A percentile compares a stretch with the other conserved stretches of the same genome.
Evolutionary conservation across 2,329 filamentous ascomycete species (phyloP).

Genomic region (Xylariaceae sp.): DNA sequence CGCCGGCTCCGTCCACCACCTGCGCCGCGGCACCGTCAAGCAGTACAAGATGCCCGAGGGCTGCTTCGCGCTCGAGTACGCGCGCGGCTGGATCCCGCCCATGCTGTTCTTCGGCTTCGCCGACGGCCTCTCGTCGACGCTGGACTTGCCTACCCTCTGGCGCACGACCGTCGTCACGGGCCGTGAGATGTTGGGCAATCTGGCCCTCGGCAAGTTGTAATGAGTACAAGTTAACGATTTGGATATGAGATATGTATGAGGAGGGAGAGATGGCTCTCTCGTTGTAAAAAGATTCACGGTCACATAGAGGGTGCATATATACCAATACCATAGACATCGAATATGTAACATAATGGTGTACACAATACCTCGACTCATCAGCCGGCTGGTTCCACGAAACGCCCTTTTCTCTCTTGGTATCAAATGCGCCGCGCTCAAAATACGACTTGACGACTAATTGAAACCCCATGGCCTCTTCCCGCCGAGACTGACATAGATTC

Average conservation of each 20-base stretch:
- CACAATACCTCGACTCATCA: not conserved
- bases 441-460: not conserved
- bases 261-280: not conserved
- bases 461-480: not conserved
- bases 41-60: conserved; percentile 75
- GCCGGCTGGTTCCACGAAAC: not conserved
- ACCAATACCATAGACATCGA: not conserved
- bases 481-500: not conserved
- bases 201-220: conserved; percentile 67
- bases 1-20: conserved; percentile 64
- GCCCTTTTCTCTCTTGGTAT: not conserved
- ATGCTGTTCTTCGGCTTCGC: conserved; percentile 90
- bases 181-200: conserved; percentile 68
- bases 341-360: conserved; percentile 6
- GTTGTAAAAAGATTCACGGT: not conserved
- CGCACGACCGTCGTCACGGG: conserved; percentile 69
- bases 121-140: conserved; percentile 71
- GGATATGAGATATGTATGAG: not conserved
- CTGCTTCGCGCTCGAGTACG: conserved; percentile 80
- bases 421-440: not conserved
- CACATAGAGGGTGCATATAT: not conserved
- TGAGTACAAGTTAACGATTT: not conserved
- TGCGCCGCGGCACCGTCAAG: conserved; percentile 65
- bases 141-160: conserved; percentile 83
- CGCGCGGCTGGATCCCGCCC: conserved; percentile 82